Percentiles rank a stretch among this genome's conserved stretches.
phyloP scores from a whole-genome alignment of 2,329 filamentous ascomycete species.

The Pestalotiopsis sp. region DNA sequence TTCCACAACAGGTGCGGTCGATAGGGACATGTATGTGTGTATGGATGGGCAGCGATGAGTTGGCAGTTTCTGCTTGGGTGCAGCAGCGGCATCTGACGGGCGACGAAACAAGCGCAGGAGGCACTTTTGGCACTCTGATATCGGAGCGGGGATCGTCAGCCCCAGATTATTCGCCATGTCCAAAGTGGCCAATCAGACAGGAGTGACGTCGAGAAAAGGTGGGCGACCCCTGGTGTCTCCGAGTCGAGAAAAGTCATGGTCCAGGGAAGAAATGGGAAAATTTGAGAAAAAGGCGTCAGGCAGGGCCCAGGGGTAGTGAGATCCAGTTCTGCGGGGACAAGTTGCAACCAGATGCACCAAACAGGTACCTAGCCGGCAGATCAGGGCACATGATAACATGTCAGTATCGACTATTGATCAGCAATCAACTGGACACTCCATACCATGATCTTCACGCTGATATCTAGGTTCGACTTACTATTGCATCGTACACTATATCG shows the following conservation, averaged over 20 bases:
- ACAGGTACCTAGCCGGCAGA: neutral
- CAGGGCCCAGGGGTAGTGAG: neutral
- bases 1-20: neutral
- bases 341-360: neutral
- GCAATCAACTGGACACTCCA: neutral
- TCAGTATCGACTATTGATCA: neutral
- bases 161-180: neutral
- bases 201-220: conserved; percentile 10
- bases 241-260: neutral
- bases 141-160: conserved; percentile 13
- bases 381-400: neutral
- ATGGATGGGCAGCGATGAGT: neutral
- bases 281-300: neutral
- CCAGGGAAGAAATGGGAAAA: neutral
- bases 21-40: neutral
- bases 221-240: neutral
- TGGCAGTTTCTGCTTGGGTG: neutral
- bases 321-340: neutral
- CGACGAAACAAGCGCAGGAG: neutral
- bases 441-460: neutral
- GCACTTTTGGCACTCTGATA: conserved; percentile 14
- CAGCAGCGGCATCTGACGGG: neutral
- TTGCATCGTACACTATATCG: neutral
- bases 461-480: too few species aligned
- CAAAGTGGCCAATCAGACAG: conserved; percentile 5